A percentile compares a stretch with the other conserved stretches of the same genome.
Evolutionary conservation across 176 grass and related monocot genomes (phyloP).

Genomic region (Dendrocalamus sinicus): DNA sequence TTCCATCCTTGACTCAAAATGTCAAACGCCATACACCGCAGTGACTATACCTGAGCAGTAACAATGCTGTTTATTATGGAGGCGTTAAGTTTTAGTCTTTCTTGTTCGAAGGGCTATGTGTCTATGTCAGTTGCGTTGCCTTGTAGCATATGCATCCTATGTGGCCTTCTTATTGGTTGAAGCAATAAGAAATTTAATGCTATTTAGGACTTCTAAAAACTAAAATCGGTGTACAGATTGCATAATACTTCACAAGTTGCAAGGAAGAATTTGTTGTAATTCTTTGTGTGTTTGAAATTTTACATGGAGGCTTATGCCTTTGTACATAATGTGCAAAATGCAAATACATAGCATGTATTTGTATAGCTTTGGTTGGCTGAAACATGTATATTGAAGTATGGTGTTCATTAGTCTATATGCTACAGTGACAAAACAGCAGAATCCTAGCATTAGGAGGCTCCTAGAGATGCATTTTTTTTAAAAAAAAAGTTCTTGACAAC

Average conservation of each 20-base stretch:
- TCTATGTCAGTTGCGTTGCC: background rate
- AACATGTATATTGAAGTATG: background rate
- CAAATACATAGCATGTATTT: background rate
- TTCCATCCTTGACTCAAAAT: constrained; percentile 16
- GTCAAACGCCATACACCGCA: background rate
- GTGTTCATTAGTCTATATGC: constrained; percentile 2
- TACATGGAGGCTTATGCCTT: constrained; percentile 1
- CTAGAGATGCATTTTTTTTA: constrained; percentile 9
- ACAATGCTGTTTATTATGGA: constrained; percentile 7
- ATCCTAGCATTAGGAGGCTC: constrained; percentile 1
- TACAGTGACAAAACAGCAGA: constrained; percentile 13
- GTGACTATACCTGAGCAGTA: background rate
- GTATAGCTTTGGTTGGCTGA: background rate
- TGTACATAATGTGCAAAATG: constrained; percentile 10
- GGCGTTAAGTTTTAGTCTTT: constrained; percentile 13
- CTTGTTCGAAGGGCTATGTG: background rate
- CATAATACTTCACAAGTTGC: background rate
- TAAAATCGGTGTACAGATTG: background rate
- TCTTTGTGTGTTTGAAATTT: background rate
- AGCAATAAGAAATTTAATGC: background rate
- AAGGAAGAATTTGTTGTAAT: background rate
- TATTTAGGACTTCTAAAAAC: background rate
- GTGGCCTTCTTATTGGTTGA: constrained; percentile 15
- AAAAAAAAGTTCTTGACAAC: background rate
- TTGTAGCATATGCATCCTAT: constrained; percentile 10